A percentile compares a stretch with the other conserved stretches of the same genome.
Evolutionary conservation across 2,329 filamentous ascomycete genomes (phyloP).

Genomic region (Aureobasidium sp.): DNA sequence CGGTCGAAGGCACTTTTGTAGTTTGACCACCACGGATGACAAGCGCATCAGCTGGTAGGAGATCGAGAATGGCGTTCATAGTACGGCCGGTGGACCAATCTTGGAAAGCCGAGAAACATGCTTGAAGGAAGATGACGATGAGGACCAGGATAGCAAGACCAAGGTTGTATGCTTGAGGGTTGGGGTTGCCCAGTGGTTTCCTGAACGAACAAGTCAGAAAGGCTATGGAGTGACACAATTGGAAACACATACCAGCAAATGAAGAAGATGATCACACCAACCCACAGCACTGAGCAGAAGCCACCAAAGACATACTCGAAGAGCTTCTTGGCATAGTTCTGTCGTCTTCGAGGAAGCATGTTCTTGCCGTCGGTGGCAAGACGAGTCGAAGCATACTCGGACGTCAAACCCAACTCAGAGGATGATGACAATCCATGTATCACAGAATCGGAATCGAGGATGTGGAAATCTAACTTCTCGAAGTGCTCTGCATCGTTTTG

Average conservation of each 20-base stretch:
- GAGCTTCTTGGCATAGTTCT: conserved; percentile 37
- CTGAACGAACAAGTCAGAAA: background rate
- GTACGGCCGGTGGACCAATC: conserved; percentile 41
- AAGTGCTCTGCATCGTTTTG: conserved; percentile 33
- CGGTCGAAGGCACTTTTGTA: conserved; percentile 27
- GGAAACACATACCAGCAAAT: conserved; percentile 33
- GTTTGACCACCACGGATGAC: conserved; percentile 34
- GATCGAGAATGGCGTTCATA: conserved; percentile 41
- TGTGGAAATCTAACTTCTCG: conserved; percentile 33
- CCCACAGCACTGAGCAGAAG: conserved; percentile 42
- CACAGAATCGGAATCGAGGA: conserved; percentile 30
- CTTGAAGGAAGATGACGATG: conserved; percentile 42
- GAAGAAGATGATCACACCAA: conserved; percentile 42
- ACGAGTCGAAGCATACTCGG: conserved; percentile 27
- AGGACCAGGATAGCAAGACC: conserved; percentile 40
- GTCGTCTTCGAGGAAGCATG: conserved; percentile 34
- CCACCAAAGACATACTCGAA: conserved; percentile 40
- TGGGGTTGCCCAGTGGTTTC: conserved; percentile 36
- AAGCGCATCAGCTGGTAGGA: conserved; percentile 38
- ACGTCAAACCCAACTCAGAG: conserved; percentile 28
- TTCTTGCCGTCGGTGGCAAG: conserved; percentile 37
- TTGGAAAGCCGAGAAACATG: conserved; percentile 40
- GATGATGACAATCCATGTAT: conserved; percentile 17
- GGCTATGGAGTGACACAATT: background rate
- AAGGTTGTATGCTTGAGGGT: conserved; percentile 36